Conservation (phyloP, 2,329 filamentous ascomycete genomes). For the Zelopaecilomyces penicillatus region DNA sequence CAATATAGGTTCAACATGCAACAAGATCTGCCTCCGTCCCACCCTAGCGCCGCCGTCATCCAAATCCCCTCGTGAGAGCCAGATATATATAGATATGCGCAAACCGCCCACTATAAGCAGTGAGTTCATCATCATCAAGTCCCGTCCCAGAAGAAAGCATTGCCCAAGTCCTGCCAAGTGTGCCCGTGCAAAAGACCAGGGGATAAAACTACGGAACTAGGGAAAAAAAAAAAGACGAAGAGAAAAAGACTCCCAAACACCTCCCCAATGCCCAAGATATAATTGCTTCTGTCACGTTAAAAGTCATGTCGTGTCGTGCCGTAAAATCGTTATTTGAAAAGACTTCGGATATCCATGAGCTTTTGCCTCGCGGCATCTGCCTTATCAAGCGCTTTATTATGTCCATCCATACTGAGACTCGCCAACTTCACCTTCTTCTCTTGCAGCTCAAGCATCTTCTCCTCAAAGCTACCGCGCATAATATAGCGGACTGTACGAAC, state of each 20-base stretch:
- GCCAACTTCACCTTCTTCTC: conserved; percentile 89
- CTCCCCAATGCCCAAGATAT: conserved; percentile 1
- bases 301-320: not conserved
- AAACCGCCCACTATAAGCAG: conserved; percentile 1
- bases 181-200: no score
- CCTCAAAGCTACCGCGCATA: conserved; percentile 85
- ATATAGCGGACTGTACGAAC: conserved; percentile 85
- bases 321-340: conserved; percentile 39
- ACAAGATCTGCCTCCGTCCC: no score
- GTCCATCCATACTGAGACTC: conserved; percentile 70
- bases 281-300: not conserved
- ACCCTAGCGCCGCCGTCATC: conserved; percentile 8
- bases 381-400: conserved; percentile 45
- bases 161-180: no score
- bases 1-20: no score
- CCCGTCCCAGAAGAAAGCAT: not conserved
- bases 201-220: not conserved
- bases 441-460: conserved; percentile 84
- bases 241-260: not conserved
- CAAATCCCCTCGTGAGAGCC: conserved; percentile 22
- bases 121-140: not conserved
- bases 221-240: not conserved
- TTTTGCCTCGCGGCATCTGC: conserved; percentile 51
- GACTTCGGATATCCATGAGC: conserved; percentile 48
- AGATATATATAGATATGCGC: conserved; percentile 13